A percentile compares a stretch with the other conserved stretches of the same genome.
phyloP scores from a whole-genome alignment of 306 rosid genomes.

The Ceratonia siliqua region DNA sequence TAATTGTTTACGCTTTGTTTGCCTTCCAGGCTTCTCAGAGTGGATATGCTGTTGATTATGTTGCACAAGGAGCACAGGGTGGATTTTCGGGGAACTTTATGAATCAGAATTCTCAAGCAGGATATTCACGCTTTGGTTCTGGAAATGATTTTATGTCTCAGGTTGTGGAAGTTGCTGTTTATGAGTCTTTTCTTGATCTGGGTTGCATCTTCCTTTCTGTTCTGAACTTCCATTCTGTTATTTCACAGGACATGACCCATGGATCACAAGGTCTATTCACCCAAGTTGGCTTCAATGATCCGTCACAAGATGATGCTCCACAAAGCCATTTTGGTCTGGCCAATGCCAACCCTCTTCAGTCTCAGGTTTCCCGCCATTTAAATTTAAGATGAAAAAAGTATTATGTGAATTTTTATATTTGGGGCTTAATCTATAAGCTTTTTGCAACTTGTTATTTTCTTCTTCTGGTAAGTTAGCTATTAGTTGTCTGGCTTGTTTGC shows the following conservation, averaged over 20 bases:
- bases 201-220: background rate
- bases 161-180: constrained; percentile 46
- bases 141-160: constrained; percentile 98
- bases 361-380: constrained; percentile 66
- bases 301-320: constrained; percentile 80
- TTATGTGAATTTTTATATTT: no score
- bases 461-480: background rate
- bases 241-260: constrained; percentile 81
- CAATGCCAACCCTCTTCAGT: constrained; percentile 80
- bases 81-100: constrained; percentile 87
- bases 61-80: constrained; percentile 87
- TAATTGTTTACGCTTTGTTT: constrained; percentile 20
- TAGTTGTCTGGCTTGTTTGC: constrained; percentile 36
- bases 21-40: constrained; percentile 79
- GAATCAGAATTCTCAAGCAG: constrained; percentile 94
- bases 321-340: constrained; percentile 80
- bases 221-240: constrained; percentile 15
- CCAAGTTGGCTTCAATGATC: constrained; percentile 86
- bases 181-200: background rate
- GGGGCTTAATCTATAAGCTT: background rate
- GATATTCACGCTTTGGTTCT: constrained; percentile 86
- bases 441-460: background rate
- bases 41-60: constrained; percentile 90
- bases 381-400: background rate
- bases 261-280: constrained; percentile 91